A percentile compares a stretch with the other conserved stretches of the same genome.
phyloP scores from a whole-genome alignment of 2,329 filamentous ascomycete genomes.

The Epicoccum sorghinum region DNA sequence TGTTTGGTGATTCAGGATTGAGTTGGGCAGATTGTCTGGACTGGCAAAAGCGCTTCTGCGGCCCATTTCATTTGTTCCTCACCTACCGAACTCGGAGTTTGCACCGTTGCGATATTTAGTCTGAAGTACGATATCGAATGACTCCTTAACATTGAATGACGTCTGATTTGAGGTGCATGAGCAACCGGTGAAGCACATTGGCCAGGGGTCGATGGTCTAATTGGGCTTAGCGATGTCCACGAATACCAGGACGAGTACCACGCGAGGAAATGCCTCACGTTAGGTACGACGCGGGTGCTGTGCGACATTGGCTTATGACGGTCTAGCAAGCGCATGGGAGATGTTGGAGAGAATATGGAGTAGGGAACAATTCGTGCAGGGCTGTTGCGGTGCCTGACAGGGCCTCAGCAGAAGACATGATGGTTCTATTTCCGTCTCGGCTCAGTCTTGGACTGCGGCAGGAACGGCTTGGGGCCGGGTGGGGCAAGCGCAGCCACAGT shows the following conservation, averaged over 20 bases:
- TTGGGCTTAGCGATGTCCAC: slow-evolving; percentile 5
- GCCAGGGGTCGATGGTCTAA: slow-evolving; percentile 4
- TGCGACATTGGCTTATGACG: too few relatives aligned
- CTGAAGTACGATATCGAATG: slow-evolving; percentile 38
- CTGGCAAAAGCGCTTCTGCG: slow-evolving; percentile 10
- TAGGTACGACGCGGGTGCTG: neutral
- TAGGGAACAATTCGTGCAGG: neutral
- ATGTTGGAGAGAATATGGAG: too few relatives aligned
- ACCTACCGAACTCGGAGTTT: slow-evolving; percentile 27
- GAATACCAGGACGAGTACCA: neutral
- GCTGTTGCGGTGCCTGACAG: slow-evolving; percentile 6
- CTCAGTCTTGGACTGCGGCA: slow-evolving; percentile 19
- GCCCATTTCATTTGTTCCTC: slow-evolving; percentile 24
- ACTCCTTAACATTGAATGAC: slow-evolving; percentile 11
- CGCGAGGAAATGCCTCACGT: slow-evolving; percentile 1
- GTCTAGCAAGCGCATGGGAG: too few relatives aligned
- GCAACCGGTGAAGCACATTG: slow-evolving; percentile 13
- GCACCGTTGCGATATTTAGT: slow-evolving; percentile 37
- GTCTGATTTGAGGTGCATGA: slow-evolving; percentile 8
- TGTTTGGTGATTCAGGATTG: slow-evolving; percentile 1
- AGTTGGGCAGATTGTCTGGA: slow-evolving; percentile 11
- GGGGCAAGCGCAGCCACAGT: slow-evolving; percentile 20
- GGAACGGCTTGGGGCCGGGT: slow-evolving; percentile 24
- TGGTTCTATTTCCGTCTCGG: slow-evolving; percentile 17
- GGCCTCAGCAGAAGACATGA: neutral